Conservation (phyloP, 345 rosid species). For the Boechera retrofracta region DNA sequence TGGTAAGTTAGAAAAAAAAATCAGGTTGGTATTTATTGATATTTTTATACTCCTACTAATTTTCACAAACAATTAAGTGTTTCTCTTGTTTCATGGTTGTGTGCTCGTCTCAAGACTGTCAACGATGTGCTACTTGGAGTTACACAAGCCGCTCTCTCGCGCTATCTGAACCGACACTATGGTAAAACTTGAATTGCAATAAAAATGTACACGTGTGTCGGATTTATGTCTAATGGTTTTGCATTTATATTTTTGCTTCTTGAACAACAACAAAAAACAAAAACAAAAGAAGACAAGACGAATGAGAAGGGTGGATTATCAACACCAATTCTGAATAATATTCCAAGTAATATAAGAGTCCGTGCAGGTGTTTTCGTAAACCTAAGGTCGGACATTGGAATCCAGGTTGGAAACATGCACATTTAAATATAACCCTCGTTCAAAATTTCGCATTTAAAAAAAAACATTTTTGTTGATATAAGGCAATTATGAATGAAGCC, state of each 20-base stretch:
- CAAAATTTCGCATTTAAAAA: background rate
- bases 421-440: background rate
- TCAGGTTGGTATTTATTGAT: too few species aligned
- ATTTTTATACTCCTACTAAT: too few species aligned
- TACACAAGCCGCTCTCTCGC: conserved; percentile 68
- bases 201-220: background rate
- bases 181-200: conserved; percentile 41
- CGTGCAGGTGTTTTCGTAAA: conserved; percentile 52
- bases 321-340: conserved; percentile 3
- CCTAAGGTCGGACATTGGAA: conserved; percentile 52
- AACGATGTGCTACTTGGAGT: conserved; percentile 72
- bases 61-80: too few species aligned
- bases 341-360: conserved; percentile 43
- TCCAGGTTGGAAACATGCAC: conserved; percentile 47
- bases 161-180: conserved; percentile 50
- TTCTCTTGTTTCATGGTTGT: background rate
- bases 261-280: background rate
- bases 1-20: conserved; percentile 2
- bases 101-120: conserved; percentile 52
- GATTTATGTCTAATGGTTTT: background rate
- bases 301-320: conserved; percentile 22
- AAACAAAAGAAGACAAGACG: conserved; percentile 29
- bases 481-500: conserved; percentile 35
- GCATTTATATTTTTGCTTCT: background rate
- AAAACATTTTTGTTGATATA: background rate